Base-by-base conservation (phyloP, 768 basidiomycete genomes). In the Dioszegia aurantiaca region DNA sequence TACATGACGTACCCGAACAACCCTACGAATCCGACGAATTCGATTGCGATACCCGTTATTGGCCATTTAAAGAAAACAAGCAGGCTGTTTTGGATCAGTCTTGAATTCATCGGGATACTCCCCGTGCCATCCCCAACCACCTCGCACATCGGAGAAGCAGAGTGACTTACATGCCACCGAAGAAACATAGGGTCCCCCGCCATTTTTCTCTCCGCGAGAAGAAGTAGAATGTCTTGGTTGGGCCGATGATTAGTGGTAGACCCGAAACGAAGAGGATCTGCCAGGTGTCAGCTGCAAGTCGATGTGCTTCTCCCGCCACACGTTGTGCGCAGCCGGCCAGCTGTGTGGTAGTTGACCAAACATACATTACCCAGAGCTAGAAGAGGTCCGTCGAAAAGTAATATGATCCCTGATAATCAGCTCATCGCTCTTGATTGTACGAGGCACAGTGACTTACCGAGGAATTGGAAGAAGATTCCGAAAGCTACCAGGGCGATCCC, bases 1-100 rank as follows among this genome's bases (percentile, higher is more conserved):
- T 9, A 53, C 1, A 10, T 9, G 37, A 33, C 82, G 53, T 73
- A 98, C 94, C 94, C 94, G 72, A 99, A 99, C 41, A 99, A 82
- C 75, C 95, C 97, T 69, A 98, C 78, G 80, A 99, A 99, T 19
- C 95, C 95, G 75, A 98, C 91, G 6, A 87, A 90, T 78, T 99
- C 94, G 43, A 99, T 84, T 48, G 90, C 73, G 79, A 98, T 86
- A 37, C 95, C 95, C 61, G 91, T 78, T 78, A 95, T 91, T 0
- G 94, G 92, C 84, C 91, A 89, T 77, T 93, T 97, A 76, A 89
- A 65, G 78, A 99, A 99, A 16, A 98, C 92, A 61, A 99, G 86
- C 16, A 90, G 73, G 63, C 98, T 87, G 16, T 28, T 6, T n/a
- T 14, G 14, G 33, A 33, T 33, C 33, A 33, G 33, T 14, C 6